These are phyloP conservation scores for Trichoderma erinaceum DNA, from an alignment of 495 filamentous ascomycete species.

Conservation along the genomic window DNA sequence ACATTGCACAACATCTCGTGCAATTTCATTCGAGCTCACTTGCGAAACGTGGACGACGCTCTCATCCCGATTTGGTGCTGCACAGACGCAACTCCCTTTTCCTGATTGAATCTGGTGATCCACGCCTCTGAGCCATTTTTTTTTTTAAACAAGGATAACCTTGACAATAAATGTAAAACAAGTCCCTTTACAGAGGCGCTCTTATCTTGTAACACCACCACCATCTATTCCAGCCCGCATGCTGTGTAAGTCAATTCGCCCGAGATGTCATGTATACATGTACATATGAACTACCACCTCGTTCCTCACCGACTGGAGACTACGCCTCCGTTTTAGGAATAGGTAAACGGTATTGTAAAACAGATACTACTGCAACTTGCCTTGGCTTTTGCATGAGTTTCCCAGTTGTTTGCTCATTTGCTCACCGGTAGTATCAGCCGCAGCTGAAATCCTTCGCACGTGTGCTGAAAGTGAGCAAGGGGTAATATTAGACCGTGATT, in stretches of 20 bases:
- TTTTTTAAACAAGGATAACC: neutral
- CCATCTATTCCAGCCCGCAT: neutral
- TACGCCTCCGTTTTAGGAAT: neutral
- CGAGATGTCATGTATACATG: neutral
- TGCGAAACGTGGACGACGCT: neutral
- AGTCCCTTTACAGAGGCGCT: neutral
- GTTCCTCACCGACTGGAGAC: neutral
- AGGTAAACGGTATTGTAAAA: neutral
- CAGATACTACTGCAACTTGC: neutral
- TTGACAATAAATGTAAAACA: too few species aligned
- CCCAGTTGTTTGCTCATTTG: neutral
- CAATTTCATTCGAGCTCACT: neutral
- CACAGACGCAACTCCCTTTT: neutral
- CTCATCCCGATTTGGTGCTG: neutral
- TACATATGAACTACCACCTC: neutral
- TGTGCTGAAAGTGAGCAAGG: neutral
- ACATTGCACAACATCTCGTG: neutral
- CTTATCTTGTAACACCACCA: conserved; percentile 4
- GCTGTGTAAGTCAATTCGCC: neutral
- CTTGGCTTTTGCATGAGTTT: neutral
- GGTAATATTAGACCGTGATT: too few species aligned
- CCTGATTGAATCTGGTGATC: too few species aligned
- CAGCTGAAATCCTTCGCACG: neutral
- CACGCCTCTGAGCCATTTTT: neutral
- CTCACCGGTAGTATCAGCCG: conserved; percentile 4